Base-by-base conservation (phyloP, 805 yeast genomes). In the Candida chilensis region DNA sequence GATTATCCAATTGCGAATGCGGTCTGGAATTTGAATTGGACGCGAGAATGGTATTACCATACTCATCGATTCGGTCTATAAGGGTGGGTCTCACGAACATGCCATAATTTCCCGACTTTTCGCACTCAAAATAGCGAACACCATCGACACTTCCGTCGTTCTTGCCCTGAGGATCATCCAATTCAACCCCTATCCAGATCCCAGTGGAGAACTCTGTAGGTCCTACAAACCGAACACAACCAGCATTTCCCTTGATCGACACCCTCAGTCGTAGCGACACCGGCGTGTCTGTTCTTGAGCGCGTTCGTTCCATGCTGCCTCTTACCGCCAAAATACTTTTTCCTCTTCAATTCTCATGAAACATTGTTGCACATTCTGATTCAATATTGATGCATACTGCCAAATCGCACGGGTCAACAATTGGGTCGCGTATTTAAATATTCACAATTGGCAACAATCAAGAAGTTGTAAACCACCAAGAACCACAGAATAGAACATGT, bases 201-300 rank as follows among this genome's bases (percentile, higher is more conserved):
- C 85, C 86, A 1, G 64, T 52, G 3, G 82, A 74, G 54, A 79
- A 79, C 28, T 67, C 38, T 0, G 84, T 73, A 10, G 40, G 31
- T 0, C 86, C 86, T 2, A 66, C 35, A 42, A 49, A 78, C 30
- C 66, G 50, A 2, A 78, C 65, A 0, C 47, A 39, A 0, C 83
- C 85, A 1, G 35, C 26, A 6, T 57, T 50, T 4, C 64, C 64
- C 32, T 51, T 47, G 2, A 67, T 59, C 3, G 31, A 17, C 3
- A 70, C 71, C 17, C 39, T 35, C 24, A n/a, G n/a, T n/a, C n/a
- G n/a, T n/a, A n/a, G n/a, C n/a, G n/a, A n/a, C n/a, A n/a, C n/a
- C n/a, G n/a, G n/a, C n/a, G n/a, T n/a, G n/a, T n/a, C n/a, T n/a
- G n/a, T n/a, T n/a, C n/a, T n/a, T n/a, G n/a, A n/a, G n/a, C n/a